Conservation (phyloP, 192 early-diverging fungal species). For the Funneliformis mosseae region DNA sequence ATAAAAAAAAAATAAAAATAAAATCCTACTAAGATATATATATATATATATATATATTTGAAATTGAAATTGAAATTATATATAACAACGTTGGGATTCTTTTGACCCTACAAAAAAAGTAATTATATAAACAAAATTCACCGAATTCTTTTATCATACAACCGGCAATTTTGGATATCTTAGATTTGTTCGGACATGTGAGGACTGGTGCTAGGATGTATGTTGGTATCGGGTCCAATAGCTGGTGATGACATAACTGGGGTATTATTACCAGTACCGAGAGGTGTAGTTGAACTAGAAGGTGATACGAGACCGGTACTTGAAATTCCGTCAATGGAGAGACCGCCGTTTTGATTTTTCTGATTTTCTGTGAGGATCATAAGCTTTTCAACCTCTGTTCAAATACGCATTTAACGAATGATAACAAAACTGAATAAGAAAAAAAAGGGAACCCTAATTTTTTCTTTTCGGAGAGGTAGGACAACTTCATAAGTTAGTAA, state of each 20-base stretch:
- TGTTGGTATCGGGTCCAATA: not conserved
- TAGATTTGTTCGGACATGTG: not conserved
- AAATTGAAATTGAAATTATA: not conserved
- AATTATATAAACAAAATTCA: not conserved
- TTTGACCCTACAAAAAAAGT: not conserved
- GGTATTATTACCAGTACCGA: conserved; percentile 16
- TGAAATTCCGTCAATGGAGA: not conserved
- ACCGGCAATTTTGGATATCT: not conserved
- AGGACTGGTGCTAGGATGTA: not conserved
- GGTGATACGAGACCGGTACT: conserved; percentile 5
- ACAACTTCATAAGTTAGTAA: not conserved
- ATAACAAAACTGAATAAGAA: not conserved
- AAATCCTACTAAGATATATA: conserved; percentile 1
- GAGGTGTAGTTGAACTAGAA: not conserved
- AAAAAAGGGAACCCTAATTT: not conserved
- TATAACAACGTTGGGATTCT: conserved; percentile 11
- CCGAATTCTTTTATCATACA: not conserved
- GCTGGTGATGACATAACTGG: conserved; percentile 11
- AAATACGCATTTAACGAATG: conserved; percentile 4
- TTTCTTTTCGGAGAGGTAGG: not conserved
- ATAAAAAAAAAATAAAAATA: not conserved
- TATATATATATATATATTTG: not conserved
- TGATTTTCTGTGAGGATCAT: conserved; percentile 34
- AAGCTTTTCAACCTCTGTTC: conserved; percentile 35
- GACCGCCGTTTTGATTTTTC: conserved; percentile 18